A percentile compares a stretch with the other conserved stretches of the same genome.
Conservation (phyloP, 768 basidiomycete species). For the Suillus subalutaceus region DNA sequence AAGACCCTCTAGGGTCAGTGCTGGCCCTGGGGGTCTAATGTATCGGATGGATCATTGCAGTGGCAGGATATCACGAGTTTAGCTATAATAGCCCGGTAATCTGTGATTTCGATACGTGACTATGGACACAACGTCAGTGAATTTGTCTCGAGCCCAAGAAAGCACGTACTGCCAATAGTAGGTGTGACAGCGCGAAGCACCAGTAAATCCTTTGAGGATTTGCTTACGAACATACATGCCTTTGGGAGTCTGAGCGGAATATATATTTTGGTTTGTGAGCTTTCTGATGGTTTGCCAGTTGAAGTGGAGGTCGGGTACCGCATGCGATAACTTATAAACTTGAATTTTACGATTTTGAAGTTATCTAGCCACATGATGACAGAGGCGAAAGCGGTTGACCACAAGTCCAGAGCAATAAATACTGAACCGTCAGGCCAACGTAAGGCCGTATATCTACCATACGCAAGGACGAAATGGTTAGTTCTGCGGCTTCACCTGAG, state of each 20-base stretch:
- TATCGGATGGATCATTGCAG: constrained; percentile 22
- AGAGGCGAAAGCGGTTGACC: too few species aligned
- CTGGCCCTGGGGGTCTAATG: constrained; percentile 34
- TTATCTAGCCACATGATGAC: background rate
- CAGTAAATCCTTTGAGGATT: constrained; percentile 9
- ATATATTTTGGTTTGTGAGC: constrained; percentile 10
- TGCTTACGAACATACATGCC: constrained; percentile 9
- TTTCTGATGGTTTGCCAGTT: constrained; percentile 9
- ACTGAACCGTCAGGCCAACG: background rate
- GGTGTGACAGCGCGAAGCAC: background rate
- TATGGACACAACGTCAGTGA: constrained; percentile 13
- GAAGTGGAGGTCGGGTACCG: constrained; percentile 7
- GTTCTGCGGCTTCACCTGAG: background rate
- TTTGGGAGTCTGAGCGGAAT: constrained; percentile 13
- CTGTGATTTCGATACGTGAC: constrained; percentile 15
- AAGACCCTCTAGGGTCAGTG: constrained; percentile 41
- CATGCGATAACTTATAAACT: background rate
- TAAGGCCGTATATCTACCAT: background rate
- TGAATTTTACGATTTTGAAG: background rate
- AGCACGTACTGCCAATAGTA: background rate
- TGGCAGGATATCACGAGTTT: constrained; percentile 12
- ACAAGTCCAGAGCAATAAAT: background rate
- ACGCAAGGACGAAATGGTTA: background rate
- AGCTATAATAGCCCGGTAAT: constrained; percentile 5
- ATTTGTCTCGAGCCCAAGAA: background rate